Conservation (phyloP, 2,329 filamentous ascomycete species). For the Teratosphaeria viscida region DNA sequence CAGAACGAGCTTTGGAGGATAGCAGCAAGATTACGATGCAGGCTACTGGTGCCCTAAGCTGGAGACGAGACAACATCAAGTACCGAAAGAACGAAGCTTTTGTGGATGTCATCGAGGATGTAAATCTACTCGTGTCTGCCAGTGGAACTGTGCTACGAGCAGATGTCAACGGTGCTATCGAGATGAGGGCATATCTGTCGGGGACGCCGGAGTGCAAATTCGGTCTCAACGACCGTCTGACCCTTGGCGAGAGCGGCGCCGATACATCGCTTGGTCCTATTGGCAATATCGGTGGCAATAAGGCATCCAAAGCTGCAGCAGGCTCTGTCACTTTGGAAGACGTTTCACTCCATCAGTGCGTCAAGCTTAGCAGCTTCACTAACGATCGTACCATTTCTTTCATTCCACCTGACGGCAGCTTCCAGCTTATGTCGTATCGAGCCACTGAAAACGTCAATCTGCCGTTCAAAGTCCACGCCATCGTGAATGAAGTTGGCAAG, state of each 20-base stretch:
- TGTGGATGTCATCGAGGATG: slow-evolving; percentile 97
- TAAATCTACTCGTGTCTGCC: slow-evolving; percentile 98
- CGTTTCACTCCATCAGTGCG: slow-evolving; percentile 98
- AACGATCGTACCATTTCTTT: slow-evolving; percentile 98
- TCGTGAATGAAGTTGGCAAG: slow-evolving; percentile 93
- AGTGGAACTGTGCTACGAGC: slow-evolving; percentile 88
- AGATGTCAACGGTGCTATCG: slow-evolving; percentile 92
- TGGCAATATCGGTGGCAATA: slow-evolving; percentile 69
- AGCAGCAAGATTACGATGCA: slow-evolving; percentile 99
- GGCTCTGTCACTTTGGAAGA: slow-evolving; percentile 94
- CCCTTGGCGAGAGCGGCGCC: slow-evolving; percentile 57
- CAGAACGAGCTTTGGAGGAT: slow-evolving; percentile 70
- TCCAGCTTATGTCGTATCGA: slow-evolving; percentile 97
- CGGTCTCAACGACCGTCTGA: slow-evolving; percentile 85
- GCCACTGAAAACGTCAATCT: slow-evolving; percentile 98
- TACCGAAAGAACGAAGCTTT: slow-evolving; percentile 99
- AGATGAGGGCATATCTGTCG: slow-evolving; percentile 95
- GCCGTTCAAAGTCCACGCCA: slow-evolving; percentile 97
- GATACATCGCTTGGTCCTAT: slow-evolving; percentile 52
- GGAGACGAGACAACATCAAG: slow-evolving; percentile 94
- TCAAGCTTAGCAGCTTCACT: slow-evolving; percentile 88
- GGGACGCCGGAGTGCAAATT: slow-evolving; percentile 99
- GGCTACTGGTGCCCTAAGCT: slow-evolving; percentile 90
- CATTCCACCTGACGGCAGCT: slow-evolving; percentile 95
- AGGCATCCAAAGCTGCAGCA: slow-evolving; percentile 88